A percentile compares a stretch with the other conserved stretches of the same genome.
Evolutionary conservation across 2,329 filamentous ascomycete species (phyloP).

Genomic region (Acrocalymma vagum): DNA sequence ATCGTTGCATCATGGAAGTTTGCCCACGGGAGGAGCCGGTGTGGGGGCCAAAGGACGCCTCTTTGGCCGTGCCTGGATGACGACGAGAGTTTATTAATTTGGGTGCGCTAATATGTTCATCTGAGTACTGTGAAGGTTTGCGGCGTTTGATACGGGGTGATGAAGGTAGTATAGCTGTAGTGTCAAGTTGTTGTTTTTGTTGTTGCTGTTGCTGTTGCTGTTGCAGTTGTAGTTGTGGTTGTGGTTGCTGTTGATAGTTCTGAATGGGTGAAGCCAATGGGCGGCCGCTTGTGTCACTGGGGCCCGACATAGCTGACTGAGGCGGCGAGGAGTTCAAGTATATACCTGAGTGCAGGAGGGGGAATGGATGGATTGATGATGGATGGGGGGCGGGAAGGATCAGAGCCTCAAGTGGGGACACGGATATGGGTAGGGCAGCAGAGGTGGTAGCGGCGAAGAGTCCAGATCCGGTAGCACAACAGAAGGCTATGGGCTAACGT

Average conservation of each 20-base stretch:
- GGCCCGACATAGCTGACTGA: slow-evolving; percentile 41
- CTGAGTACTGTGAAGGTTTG: slow-evolving; percentile 34
- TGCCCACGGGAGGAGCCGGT: slow-evolving; percentile 37
- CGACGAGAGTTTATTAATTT: slow-evolving; percentile 35
- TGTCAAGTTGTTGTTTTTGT: slow-evolving; percentile 31
- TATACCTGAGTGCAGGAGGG: slow-evolving; percentile 37
- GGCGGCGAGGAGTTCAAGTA: slow-evolving; percentile 34
- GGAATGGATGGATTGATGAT: no score
- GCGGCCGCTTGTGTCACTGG: slow-evolving; percentile 41
- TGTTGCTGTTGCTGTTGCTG: slow-evolving; percentile 32
- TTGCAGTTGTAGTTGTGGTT: slow-evolving; percentile 32
- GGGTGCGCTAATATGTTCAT: slow-evolving; percentile 30
- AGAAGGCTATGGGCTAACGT: slow-evolving; percentile 40
- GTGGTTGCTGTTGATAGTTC: slow-evolving; percentile 27
- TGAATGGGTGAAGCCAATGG: slow-evolving; percentile 34
- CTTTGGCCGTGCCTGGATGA: slow-evolving; percentile 33
- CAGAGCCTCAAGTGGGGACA: slow-evolving; percentile 41
- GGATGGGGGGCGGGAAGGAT: slow-evolving; percentile 38
- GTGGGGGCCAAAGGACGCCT: slow-evolving; percentile 32
- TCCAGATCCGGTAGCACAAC: slow-evolving; percentile 43
- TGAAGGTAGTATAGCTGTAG: slow-evolving; percentile 18
- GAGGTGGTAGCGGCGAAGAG: slow-evolving; percentile 29
- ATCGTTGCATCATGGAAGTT: slow-evolving; percentile 42
- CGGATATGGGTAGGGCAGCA: slow-evolving; percentile 31
- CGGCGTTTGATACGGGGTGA: slow-evolving; percentile 26